phyloP scores from a whole-genome alignment of 1,284 basidiomycete species.

The Tetrapyrgos nigripes region DNA sequence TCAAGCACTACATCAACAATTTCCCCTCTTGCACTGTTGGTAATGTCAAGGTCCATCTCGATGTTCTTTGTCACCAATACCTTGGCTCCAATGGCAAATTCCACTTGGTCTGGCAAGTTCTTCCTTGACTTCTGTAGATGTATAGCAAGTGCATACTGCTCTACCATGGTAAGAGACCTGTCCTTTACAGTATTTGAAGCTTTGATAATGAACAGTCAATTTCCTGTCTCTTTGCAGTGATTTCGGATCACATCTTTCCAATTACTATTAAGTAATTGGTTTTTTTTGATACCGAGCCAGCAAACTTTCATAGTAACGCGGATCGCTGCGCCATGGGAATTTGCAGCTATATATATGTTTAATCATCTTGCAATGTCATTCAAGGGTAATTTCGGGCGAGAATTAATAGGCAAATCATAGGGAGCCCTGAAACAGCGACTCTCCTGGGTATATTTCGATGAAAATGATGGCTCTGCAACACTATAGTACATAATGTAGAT shows the following conservation, averaged over 20 bases:
- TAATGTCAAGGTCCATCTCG: slow-evolving; percentile 26
- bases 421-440: no score
- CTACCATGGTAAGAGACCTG: not conserved
- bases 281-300: no score
- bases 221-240: slow-evolving; percentile 8
- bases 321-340: no score
- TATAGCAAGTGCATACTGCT: slow-evolving; percentile 5
- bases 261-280: no score
- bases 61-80: slow-evolving; percentile 25
- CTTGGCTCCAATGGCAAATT: slow-evolving; percentile 14
- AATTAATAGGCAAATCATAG: no score
- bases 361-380: no score
- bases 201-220: slow-evolving; percentile 19
- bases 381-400: no score
- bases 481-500: no score
- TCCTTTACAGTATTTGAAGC: slow-evolving; percentile 29
- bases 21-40: slow-evolving; percentile 23
- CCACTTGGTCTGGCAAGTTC: not conserved
- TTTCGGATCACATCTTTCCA: slow-evolving; percentile 8
- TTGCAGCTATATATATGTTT: no score
- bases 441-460: no score
- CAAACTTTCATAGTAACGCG: no score
- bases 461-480: no score
- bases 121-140: not conserved
- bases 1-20: slow-evolving; percentile 23